These are phyloP conservation scores for Pseudogymnoascus sp. DNA, from an alignment of 2,329 filamentous ascomycete genomes.

Conservation along the genomic window DNA sequence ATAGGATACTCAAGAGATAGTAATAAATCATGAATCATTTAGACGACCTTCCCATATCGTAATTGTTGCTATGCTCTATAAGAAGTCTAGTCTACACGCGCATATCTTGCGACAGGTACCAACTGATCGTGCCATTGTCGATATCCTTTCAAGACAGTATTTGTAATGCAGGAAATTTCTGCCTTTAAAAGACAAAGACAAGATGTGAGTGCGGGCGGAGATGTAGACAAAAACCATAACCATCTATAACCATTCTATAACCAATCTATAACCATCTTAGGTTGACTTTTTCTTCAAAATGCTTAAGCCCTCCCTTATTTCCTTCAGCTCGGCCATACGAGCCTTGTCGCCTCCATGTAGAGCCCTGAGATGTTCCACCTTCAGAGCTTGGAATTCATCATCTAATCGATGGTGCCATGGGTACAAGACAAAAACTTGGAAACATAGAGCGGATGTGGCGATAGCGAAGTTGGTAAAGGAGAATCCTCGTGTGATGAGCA, in stretches of 20 bases:
- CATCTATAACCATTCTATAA: too few species aligned
- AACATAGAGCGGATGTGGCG: conserved; percentile 42
- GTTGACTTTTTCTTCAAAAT: background rate
- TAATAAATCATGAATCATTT: background rate
- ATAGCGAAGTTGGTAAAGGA: conserved; percentile 47
- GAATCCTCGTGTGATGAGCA: conserved; percentile 41
- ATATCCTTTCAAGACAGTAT: background rate
- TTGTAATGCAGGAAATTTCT: background rate
- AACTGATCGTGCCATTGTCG: background rate
- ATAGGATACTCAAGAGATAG: background rate
- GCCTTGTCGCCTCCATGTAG: conserved; percentile 22
- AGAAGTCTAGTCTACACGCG: background rate
- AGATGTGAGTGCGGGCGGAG: background rate
- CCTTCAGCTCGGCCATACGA: conserved; percentile 13
- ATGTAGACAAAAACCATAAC: background rate
- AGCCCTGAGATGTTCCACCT: conserved; percentile 36
- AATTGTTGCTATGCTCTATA: background rate
- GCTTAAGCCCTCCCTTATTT: conserved; percentile 11
- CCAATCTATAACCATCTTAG: background rate
- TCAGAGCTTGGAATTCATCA: conserved; percentile 40
- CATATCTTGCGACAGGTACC: background rate
- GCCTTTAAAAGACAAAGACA: background rate
- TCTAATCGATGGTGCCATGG: conserved; percentile 48
- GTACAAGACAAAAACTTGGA: conserved; percentile 48
- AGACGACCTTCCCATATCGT: background rate